Evolutionary conservation across 345 rosid genomes (phyloP).

Genomic region (Streptanthus diversifolius): DNA sequence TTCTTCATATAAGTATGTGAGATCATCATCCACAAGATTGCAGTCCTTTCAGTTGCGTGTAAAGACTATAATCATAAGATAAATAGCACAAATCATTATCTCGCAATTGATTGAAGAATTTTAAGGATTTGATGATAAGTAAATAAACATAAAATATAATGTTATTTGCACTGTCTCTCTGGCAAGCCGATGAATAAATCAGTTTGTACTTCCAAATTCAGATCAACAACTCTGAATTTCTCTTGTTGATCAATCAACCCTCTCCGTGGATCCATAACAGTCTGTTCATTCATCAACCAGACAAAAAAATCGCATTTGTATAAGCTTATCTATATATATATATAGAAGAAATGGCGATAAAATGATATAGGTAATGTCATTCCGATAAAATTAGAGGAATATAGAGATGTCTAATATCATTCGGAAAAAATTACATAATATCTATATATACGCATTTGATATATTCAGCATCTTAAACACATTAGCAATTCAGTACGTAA

Average conservation of each 20-base stretch:
- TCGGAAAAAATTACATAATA: too few relatives aligned
- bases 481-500: not conserved
- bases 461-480: not conserved
- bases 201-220: constrained; percentile 27
- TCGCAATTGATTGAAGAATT: not conserved
- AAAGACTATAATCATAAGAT: not conserved
- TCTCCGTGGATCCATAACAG: constrained; percentile 15
- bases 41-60: too few relatives aligned
- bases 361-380: not conserved
- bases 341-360: not conserved
- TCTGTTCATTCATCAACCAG: constrained; percentile 25
- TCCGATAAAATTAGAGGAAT: not conserved
- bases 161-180: not conserved
- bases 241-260: constrained; percentile 18
- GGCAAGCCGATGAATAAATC: constrained; percentile 35
- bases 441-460: too few relatives aligned
- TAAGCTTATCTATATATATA: not conserved
- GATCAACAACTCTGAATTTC: constrained; percentile 26
- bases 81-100: not conserved
- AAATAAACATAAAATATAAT: not conserved
- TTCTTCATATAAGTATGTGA: too few relatives aligned
- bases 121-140: not conserved
- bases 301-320: not conserved
- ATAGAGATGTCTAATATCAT: too few relatives aligned
- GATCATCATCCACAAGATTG: too few relatives aligned